A percentile compares a stretch with the other conserved stretches of the same genome.
These are phyloP conservation scores for Rubroshorea leprosula DNA, from an alignment of 345 rosid genomes.

Conservation along the genomic window DNA sequence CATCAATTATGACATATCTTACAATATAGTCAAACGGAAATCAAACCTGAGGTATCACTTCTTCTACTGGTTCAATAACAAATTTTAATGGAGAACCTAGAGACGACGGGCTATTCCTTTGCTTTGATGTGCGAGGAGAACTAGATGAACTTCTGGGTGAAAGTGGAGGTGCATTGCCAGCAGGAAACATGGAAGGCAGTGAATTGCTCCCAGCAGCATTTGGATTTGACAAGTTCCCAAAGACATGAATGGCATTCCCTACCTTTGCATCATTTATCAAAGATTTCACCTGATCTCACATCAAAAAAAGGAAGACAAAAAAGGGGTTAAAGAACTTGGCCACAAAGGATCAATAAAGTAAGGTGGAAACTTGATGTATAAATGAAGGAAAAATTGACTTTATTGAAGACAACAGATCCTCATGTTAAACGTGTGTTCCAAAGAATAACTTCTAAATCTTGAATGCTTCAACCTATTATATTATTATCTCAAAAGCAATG, in stretches of 20 bases:
- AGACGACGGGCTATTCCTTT: slow-evolving; percentile 56
- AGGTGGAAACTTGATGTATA: too few relatives aligned
- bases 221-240: slow-evolving; percentile 36
- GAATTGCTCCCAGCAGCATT: slow-evolving; percentile 47
- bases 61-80: slow-evolving; percentile 51
- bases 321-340: background rate
- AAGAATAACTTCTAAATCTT: too few relatives aligned
- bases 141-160: slow-evolving; percentile 76
- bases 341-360: too few relatives aligned
- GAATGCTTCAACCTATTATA: too few relatives aligned
- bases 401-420: too few relatives aligned
- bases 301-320: slow-evolving; percentile 1
- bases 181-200: slow-evolving; percentile 75
- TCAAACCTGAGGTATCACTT: slow-evolving; percentile 83
- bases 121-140: slow-evolving; percentile 66
- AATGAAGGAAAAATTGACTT: too few relatives aligned
- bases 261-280: slow-evolving; percentile 69
- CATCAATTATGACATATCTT: background rate
- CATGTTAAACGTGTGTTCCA: too few relatives aligned
- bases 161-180: slow-evolving; percentile 82
- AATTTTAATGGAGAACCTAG: slow-evolving; percentile 71
- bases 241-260: slow-evolving; percentile 43
- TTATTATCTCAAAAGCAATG: too few relatives aligned
- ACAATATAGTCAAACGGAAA: slow-evolving; percentile 6
- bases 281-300: slow-evolving; percentile 52